Conservation (phyloP, 129 eudicot species). For the Helianthus annuus region DNA sequence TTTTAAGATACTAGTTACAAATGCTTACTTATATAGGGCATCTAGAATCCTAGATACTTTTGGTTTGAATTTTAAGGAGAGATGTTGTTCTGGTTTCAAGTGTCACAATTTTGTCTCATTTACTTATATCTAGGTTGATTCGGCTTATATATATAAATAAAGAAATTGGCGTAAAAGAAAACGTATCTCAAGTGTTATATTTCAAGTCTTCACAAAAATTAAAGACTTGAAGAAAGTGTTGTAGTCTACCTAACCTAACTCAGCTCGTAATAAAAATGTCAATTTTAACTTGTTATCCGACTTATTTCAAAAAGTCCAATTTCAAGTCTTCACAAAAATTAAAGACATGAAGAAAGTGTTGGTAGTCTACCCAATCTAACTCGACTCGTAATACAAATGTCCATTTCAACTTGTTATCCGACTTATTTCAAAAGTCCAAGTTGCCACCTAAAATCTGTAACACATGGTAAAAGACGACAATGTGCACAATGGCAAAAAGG, state of each 20-base stretch:
- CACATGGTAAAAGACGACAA: neutral
- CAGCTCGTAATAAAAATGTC: neutral
- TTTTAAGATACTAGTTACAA: too few relatives aligned
- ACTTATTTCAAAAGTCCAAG: neutral
- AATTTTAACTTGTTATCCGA: neutral
- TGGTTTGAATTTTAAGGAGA: too few relatives aligned
- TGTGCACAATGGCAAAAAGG: too few relatives aligned
- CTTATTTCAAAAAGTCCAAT: neutral
- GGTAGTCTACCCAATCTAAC: neutral
- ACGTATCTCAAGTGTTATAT: neutral
- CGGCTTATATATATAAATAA: too few relatives aligned
- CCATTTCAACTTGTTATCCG: neutral
- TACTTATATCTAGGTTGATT: too few relatives aligned
- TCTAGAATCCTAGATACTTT: too few relatives aligned
- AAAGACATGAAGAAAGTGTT: neutral
- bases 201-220: too few relatives aligned
- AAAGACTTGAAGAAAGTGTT: neutral
- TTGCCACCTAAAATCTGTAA: neutral
- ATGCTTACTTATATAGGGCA: neutral
- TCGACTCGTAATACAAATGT: too few relatives aligned
- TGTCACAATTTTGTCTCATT: too few relatives aligned
- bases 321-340: too few relatives aligned
- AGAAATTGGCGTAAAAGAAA: neutral
- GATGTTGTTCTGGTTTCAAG: too few relatives aligned
- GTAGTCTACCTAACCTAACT: neutral